Base-by-base conservation (phyloP, 208 protist species). In the Leishmania mexicana region DNA sequence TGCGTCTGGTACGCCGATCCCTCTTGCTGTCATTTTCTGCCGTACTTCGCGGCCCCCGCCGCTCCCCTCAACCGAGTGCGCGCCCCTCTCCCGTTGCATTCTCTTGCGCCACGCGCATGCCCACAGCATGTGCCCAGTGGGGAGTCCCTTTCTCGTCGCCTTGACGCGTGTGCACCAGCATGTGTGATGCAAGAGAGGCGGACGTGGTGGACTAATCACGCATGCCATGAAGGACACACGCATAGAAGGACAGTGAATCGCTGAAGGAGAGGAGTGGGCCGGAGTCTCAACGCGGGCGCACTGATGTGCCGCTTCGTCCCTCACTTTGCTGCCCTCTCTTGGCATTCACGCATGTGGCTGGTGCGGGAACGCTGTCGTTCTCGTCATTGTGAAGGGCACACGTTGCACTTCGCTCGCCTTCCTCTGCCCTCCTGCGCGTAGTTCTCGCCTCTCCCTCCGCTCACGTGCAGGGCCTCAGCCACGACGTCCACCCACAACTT, bases 21-120 rank as follows among this genome's bases (percentile, higher is more conserved):
- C 70, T 85, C 57, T 83, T 45, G n/a, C 78, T 77, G 42, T 78
- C 35, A 53, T 35, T 78, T 83, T 67, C 68, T 42, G 49, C 45
- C 67, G 40, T 70, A n/a, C 60, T 40, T 0, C 51, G 54, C 68
- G 28, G 40, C 51, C 68, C 68, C 42, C n/a, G 35, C n/a, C 68
- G 24, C 42, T 24, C 49, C 81, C 47, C 47, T 81, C 28, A 31
- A 64, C 11, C 19, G 31, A 15, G 31, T 62, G 4, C 3, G 19
- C 53, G 13, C 53, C 53, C 53, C 53, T 24, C 19, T 58, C 0
- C 53, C 53, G 13, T 24, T 24, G 3, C 17, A 17, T 58, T 24
- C 13, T 13, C 17, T 58, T 49, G 45, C 45, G 45, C 45, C 45
- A 64, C 58, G 58, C 58, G 58, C 58, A 31, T 13, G 13, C 53